Conservation (phyloP, 331 rosid genomes). For the Erythrophleum ivorense region DNA sequence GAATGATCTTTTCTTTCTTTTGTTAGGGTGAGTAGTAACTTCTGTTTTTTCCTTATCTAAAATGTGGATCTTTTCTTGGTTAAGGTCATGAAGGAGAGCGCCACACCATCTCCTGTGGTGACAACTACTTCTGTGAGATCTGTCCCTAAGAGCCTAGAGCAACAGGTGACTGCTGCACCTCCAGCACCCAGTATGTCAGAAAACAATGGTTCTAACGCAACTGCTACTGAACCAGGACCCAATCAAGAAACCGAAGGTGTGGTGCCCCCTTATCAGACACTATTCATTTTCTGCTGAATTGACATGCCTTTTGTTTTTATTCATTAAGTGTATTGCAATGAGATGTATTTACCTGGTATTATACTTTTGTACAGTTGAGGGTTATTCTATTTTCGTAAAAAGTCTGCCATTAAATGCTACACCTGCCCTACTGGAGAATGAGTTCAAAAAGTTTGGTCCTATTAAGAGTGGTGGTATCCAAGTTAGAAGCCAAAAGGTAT, state of each 20-base stretch:
- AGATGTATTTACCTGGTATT: no score
- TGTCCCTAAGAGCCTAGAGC: constrained; percentile 57
- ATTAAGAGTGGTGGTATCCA: constrained; percentile 81
- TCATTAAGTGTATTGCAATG: neutral
- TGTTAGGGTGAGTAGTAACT: constrained; percentile 1
- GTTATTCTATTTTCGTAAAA: constrained; percentile 77
- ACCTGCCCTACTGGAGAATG: constrained; percentile 54
- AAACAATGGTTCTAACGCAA: constrained; percentile 38
- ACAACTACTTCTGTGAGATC: constrained; percentile 49
- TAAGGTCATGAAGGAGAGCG: constrained; percentile 67
- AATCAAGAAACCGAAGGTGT: constrained; percentile 73
- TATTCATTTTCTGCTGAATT: neutral
- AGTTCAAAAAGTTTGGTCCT: constrained; percentile 85
- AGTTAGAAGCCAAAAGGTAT: constrained; percentile 79
- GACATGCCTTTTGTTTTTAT: neutral
- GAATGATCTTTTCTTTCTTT: constrained; percentile 9
- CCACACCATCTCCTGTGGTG: constrained; percentile 43
- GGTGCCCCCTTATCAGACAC: constrained; percentile 24
- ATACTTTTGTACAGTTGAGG: constrained; percentile 61
- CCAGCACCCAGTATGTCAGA: constrained; percentile 49
- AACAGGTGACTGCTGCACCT: constrained; percentile 49
- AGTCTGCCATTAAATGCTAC: constrained; percentile 63
- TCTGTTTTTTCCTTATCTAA: constrained; percentile 27
- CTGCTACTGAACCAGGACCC: constrained; percentile 49
- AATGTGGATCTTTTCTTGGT: constrained; percentile 44